Base-by-base conservation (phyloP, 768 basidiomycete species). In the Lactifluus piperatus region DNA sequence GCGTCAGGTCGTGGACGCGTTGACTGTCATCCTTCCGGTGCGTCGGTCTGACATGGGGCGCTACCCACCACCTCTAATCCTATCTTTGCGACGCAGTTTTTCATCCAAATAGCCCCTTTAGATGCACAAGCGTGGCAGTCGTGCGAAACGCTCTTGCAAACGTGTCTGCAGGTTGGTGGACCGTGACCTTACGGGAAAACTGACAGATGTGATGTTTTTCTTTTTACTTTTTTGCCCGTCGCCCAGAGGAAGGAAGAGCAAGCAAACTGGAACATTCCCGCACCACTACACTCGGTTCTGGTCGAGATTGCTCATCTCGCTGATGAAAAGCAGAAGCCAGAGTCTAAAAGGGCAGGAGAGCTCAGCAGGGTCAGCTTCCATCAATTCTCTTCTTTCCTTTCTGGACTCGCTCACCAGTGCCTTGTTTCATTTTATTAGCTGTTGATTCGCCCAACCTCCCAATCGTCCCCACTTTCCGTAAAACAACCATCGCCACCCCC, bases 1-100 rank as follows among this genome's bases (percentile, higher is more conserved):
- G 39, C 74, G 73, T 60, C 78, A 79, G 62, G 69, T 80, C 37
- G 73, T 80, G 4, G 81, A 83, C 59, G 77, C 80, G 8, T 77
- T 74, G 41, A 73, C 78, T 6, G 72, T 72, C 41, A 62, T 80
- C 22, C 71, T 84, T 34, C 77, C 81, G 69, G 81, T 81, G 51
- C 54, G 77, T 54, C 3, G 26, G 27, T 22, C n/a, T 59, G 26
- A 30, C 8, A n/a, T 1, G 18, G 14, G n/a, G 16, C 18, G 37
- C 37, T 56, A 5, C 20, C n/a, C 36, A 13, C 32, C 44, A n/a
- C 36, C n/a, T 61, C 29, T 30, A 46, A 20, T 46, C 46, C 24
- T 46, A 43, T 60, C 11, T 52, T 20, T 29, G 55, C 22, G 16
- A 75, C 73, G 65, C 26, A 61, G 54, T 47, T 71, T 20, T 72